These are phyloP conservation scores for Pezicula radicicola DNA, from an alignment of 2,329 filamentous ascomycete species.

Conservation along the genomic window DNA sequence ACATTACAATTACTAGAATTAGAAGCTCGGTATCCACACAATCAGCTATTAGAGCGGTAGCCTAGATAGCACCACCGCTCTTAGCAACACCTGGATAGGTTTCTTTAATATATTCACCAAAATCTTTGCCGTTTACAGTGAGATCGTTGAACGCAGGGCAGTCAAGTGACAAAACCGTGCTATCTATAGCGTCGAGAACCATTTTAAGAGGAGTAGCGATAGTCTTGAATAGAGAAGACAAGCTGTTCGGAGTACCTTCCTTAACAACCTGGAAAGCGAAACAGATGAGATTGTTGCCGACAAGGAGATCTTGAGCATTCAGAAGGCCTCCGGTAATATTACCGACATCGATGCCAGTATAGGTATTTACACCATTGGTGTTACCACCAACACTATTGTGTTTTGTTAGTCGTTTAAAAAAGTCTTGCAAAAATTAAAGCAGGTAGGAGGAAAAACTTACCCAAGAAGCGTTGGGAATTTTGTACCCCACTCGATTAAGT, in stretches of 20 bases:
- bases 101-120: background rate
- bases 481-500: background rate
- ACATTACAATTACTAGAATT: no score
- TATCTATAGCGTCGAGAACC: background rate
- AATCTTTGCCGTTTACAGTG: background rate
- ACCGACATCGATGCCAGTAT: constrained; percentile 40
- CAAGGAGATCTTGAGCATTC: constrained; percentile 37
- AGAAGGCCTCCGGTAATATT: constrained; percentile 42
- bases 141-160: background rate
- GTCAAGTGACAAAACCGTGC: background rate
- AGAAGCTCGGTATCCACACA: no score
- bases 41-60: no score
- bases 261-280: constrained; percentile 36
- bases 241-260: constrained; percentile 36
- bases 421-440: no score
- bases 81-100: background rate
- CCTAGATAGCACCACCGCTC: background rate
- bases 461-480: background rate
- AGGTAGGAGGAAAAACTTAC: no score
- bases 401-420: no score
- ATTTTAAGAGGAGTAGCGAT: background rate
- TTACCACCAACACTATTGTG: constrained; percentile 42
- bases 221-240: constrained; percentile 30
- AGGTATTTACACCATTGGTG: constrained; percentile 45
- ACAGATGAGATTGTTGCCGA: constrained; percentile 46